phyloP scores from a whole-genome alignment of 768 basidiomycete species.

The Pluteus cervinus region DNA sequence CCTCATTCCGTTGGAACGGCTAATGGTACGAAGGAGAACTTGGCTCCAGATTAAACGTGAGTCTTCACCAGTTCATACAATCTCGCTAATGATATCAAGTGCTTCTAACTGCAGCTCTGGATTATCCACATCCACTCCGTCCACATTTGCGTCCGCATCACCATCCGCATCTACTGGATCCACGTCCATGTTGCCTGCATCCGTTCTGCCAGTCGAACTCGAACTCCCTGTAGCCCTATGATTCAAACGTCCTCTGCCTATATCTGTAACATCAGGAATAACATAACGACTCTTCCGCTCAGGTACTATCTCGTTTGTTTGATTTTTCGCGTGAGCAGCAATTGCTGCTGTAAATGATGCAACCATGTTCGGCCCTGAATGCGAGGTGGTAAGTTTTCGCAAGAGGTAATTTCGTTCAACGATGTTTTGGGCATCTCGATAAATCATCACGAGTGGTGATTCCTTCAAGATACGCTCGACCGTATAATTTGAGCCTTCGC shows the following conservation, averaged over 20 bases:
- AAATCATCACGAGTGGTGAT: slow-evolving; percentile 21
- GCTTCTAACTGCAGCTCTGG: slow-evolving; percentile 1
- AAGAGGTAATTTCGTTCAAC: slow-evolving; percentile 19
- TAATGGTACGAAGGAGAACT: not conserved
- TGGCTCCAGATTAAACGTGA: not conserved
- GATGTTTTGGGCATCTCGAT: slow-evolving; percentile 10
- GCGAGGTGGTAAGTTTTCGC: slow-evolving; percentile 12
- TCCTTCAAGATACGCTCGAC: slow-evolving; percentile 11
- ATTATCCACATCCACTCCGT: slow-evolving; percentile 5
- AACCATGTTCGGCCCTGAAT: slow-evolving; percentile 18
- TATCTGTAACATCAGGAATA: slow-evolving; percentile 9
- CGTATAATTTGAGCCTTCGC: slow-evolving; percentile 9
- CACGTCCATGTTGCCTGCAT: too few species aligned
- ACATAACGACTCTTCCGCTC: slow-evolving; percentile 8
- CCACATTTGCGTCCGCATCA: slow-evolving; percentile 1
- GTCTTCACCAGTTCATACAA: not conserved
- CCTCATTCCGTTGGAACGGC: too few species aligned
- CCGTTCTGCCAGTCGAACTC: too few species aligned
- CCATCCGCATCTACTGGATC: slow-evolving; percentile 1
- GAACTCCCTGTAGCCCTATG: not conserved
- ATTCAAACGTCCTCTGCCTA: slow-evolving; percentile 5
- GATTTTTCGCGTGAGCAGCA: slow-evolving; percentile 3
- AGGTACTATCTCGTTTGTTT: slow-evolving; percentile 6
- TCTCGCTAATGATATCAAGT: not conserved
- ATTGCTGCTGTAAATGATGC: slow-evolving; percentile 14